These are phyloP conservation scores for Sporothrix globosa DNA, from an alignment of 2,329 filamentous ascomycete genomes.

Conservation along the genomic window DNA sequence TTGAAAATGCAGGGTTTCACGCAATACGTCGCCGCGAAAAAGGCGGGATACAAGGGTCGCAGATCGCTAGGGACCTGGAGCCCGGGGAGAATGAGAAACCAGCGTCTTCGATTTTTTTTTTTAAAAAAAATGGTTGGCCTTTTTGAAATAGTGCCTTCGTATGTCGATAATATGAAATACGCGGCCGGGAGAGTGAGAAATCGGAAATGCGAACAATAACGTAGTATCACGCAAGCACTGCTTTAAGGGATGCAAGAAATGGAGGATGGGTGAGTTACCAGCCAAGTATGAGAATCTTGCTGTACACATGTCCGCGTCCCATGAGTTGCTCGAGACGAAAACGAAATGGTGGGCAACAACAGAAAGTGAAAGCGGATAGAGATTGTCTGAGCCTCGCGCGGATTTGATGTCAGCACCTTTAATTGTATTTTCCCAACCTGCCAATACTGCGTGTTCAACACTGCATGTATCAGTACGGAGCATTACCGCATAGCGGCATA, in stretches of 20 bases:
- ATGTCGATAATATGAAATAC: neutral
- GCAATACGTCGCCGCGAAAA: neutral
- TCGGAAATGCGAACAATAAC: neutral
- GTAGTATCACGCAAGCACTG: neutral
- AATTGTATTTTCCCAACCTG: neutral
- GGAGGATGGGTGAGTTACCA: neutral
- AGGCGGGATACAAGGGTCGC: neutral
- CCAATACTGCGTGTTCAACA: too few relatives aligned
- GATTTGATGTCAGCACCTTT: neutral
- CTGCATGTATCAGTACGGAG: neutral
- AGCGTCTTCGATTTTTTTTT: neutral
- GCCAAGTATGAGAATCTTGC: too few relatives aligned
- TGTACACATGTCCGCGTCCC: too few relatives aligned
- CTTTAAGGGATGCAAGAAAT: neutral
- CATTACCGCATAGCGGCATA: conserved; percentile 1
- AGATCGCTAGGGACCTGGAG: neutral
- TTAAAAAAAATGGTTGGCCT: too few relatives aligned
- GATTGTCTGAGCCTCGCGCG: neutral
- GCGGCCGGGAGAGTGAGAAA: neutral
- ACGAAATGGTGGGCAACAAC: neutral
- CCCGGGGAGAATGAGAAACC: neutral
- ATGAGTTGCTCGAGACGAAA: too few relatives aligned
- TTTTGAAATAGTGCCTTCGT: neutral
- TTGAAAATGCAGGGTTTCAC: neutral
- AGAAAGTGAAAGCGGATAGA: neutral